Evolutionary conservation across 768 basidiomycete species (phyloP).

Genomic region (Boletales sp.): DNA sequence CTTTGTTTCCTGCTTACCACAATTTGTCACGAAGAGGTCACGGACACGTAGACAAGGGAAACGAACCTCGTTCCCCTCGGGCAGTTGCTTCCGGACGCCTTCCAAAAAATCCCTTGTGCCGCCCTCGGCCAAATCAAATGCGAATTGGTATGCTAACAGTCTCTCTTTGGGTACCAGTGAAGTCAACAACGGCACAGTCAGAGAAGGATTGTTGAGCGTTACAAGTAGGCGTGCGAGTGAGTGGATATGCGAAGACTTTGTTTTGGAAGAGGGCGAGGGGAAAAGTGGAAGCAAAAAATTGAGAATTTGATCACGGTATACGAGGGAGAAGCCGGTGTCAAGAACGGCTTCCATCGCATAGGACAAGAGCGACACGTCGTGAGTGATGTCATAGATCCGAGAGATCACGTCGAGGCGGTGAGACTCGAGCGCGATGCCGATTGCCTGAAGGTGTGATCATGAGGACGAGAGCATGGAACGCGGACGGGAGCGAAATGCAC

Average conservation of each 20-base stretch:
- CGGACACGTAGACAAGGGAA: not conserved
- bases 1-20: constrained; percentile 47
- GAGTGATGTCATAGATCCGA: constrained; percentile 66
- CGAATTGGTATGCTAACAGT: constrained; percentile 89
- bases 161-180: constrained; percentile 69
- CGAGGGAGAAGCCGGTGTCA: constrained; percentile 84
- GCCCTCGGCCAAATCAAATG: constrained; percentile 93
- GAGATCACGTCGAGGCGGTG: constrained; percentile 84
- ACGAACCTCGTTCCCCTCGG: constrained; percentile 62
- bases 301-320: constrained; percentile 79
- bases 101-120: constrained; percentile 92
- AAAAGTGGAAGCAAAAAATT: constrained; percentile 83
- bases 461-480: constrained; percentile 5
- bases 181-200: constrained; percentile 70
- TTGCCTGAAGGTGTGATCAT: constrained; percentile 51
- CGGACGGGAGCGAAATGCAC: constrained; percentile 36
- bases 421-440: constrained; percentile 93
- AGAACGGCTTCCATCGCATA: constrained; percentile 93
- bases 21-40: constrained; percentile 7
- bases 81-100: constrained; percentile 63
- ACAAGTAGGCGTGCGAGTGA: constrained; percentile 87
- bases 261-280: constrained; percentile 66
- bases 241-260: constrained; percentile 72
- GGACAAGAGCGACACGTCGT: constrained; percentile 75
- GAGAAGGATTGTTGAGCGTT: constrained; percentile 76